Percentiles rank a stretch among this genome's conserved stretches.
Evolutionary conservation across 2,329 filamentous ascomycete genomes (phyloP).

Genomic region (Calonectria ilicicola): DNA sequence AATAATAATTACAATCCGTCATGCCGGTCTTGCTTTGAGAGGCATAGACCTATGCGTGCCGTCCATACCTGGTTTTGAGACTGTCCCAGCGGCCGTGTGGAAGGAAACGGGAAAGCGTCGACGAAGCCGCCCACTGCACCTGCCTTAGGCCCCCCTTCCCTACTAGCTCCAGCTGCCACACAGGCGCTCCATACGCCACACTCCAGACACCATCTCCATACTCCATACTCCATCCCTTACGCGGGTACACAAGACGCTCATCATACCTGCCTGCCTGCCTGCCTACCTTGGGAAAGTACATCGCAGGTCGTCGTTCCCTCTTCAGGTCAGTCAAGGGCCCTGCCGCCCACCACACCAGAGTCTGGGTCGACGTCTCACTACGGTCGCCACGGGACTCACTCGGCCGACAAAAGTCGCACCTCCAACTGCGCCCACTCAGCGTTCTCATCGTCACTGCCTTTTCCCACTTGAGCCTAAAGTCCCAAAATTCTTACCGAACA

Average conservation of each 20-base stretch:
- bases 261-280: background rate
- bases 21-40: background rate
- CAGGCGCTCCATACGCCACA: too few species aligned
- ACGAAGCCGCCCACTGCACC: background rate
- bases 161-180: background rate
- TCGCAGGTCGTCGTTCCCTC: background rate
- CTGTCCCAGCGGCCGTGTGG: background rate
- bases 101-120: background rate
- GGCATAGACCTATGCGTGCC: background rate
- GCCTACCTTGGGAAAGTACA: background rate
- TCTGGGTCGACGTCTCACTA: background rate
- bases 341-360: background rate
- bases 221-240: background rate
- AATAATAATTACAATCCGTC: background rate
- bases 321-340: background rate
- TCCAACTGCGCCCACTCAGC: background rate
- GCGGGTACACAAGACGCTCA: background rate
- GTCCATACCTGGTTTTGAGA: background rate
- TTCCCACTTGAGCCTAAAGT: background rate
- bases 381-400: constrained; percentile 19
- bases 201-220: background rate
- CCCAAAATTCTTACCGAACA: constrained; percentile 2
- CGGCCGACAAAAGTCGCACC: constrained; percentile 16
- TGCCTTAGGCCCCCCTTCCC: background rate
- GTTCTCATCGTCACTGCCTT: background rate